Percentiles rank a stretch among this genome's conserved stretches.
These are phyloP conservation scores for Monocercomonoides exilis DNA, from an alignment of 78 protist genomes.

Conservation along the genomic window DNA sequence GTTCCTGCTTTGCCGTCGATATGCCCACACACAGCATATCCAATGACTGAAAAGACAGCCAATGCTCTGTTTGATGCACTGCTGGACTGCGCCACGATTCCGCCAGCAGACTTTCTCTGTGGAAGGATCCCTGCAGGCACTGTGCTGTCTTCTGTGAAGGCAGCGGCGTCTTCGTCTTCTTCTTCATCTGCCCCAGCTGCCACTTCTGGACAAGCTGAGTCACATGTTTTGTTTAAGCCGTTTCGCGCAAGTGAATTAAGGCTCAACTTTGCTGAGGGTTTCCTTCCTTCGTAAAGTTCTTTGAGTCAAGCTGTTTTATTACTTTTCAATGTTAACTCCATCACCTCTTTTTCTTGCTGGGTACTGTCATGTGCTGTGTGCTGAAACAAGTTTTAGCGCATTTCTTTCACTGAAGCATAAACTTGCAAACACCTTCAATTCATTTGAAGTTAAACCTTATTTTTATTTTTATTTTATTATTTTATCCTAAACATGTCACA, in stretches of 20 bases:
- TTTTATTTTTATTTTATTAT: too few relatives aligned
- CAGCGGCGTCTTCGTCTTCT: neutral
- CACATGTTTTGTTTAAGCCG: neutral
- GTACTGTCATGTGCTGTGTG: too few relatives aligned
- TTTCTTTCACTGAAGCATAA: too few relatives aligned
- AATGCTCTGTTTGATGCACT: neutral
- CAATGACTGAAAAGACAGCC: neutral
- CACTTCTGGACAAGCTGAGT: neutral
- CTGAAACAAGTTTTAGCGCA: too few relatives aligned
- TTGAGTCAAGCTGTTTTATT: too few relatives aligned
- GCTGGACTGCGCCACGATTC: neutral
- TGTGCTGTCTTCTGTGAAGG: neutral
- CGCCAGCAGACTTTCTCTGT: neutral
- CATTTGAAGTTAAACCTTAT: too few relatives aligned
- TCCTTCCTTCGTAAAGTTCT: too few relatives aligned
- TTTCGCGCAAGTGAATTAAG: neutral
- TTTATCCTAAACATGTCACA: too few relatives aligned
- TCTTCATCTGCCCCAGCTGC: neutral
- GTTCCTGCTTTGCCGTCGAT: neutral
- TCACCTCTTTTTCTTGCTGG: too few relatives aligned
- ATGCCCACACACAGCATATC: neutral
- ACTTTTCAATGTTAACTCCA: too few relatives aligned
- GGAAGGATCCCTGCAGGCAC: neutral
- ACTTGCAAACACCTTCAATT: too few relatives aligned
- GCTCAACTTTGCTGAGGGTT: neutral